phyloP scores from a whole-genome alignment of 2,329 filamentous ascomycete genomes.

The Pseudogymnoascus sp. region DNA sequence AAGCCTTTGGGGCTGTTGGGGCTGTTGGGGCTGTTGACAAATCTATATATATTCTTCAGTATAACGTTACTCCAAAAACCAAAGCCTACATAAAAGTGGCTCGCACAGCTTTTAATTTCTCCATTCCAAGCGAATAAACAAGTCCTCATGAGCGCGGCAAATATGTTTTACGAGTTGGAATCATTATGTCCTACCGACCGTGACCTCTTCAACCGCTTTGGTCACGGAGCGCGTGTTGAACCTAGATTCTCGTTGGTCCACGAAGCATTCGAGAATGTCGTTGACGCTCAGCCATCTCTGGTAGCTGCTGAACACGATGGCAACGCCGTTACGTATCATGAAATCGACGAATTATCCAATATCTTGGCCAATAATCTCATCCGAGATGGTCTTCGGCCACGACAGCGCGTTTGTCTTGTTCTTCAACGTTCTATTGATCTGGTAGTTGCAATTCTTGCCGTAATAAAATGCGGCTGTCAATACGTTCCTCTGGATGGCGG shows the following conservation, averaged over 20 bases:
- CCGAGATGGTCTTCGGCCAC: constrained; percentile 33
- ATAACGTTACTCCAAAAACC: background rate
- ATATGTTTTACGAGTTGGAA: constrained; percentile 21
- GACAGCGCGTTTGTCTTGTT: constrained; percentile 46
- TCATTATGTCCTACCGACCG: constrained; percentile 22
- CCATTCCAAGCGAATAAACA: background rate
- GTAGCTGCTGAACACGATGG: constrained; percentile 34
- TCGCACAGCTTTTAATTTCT: background rate
- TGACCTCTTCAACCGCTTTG: constrained; percentile 24
- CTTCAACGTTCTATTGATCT: constrained; percentile 48
- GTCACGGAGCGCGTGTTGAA: constrained; percentile 23
- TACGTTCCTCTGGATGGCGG: constrained; percentile 53
- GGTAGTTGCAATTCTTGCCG: constrained; percentile 48
- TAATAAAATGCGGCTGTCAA: constrained; percentile 49
- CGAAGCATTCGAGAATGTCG: constrained; percentile 28
- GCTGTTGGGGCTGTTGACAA: too few species aligned
- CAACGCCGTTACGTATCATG: constrained; percentile 37
- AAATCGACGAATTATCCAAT: constrained; percentile 38
- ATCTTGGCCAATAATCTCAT: constrained; percentile 35
- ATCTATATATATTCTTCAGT: background rate
- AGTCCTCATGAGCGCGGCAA: background rate
- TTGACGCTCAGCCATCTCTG: constrained; percentile 30
- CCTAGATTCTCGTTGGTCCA: constrained; percentile 31
- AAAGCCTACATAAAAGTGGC: background rate
- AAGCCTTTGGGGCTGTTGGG: background rate